Evolutionary conservation across 2,329 filamentous ascomycete genomes (phyloP).

Genomic region (Aspergillus latus): DNA sequence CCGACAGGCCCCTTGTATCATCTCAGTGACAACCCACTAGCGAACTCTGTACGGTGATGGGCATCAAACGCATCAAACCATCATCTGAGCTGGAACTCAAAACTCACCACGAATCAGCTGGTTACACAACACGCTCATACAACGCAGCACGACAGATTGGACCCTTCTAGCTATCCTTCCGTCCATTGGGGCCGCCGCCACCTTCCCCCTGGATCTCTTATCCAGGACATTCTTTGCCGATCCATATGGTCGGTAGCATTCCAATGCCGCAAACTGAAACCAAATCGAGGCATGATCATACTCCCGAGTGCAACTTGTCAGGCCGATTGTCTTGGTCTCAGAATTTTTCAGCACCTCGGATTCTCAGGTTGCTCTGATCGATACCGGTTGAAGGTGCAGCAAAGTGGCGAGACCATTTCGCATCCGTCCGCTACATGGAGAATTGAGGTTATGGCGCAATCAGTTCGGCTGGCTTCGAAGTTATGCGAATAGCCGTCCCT

Average conservation of each 20-base stretch:
- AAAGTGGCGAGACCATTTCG: no score
- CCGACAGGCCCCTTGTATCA: background rate
- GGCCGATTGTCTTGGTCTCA: background rate
- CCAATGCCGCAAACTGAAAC: slow-evolving; percentile 6
- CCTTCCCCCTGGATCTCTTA: slow-evolving; percentile 1
- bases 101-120: background rate
- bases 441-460: no score
- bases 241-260: background rate
- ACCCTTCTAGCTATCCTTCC: slow-evolving; percentile 7
- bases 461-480: no score
- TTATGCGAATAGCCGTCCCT: no score
- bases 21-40: background rate
- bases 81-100: background rate
- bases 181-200: background rate
- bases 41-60: background rate
- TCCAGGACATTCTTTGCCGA: slow-evolving; percentile 1
- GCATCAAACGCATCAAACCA: no score
- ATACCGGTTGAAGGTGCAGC: no score
- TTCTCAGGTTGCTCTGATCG: background rate
- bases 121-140: slow-evolving; percentile 16
- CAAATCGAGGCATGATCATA: background rate
- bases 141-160: slow-evolving; percentile 13
- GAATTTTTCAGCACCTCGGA: background rate
- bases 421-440: no score
- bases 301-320: background rate